phyloP scores from a whole-genome alignment of 768 basidiomycete species.

The Tubosaeta brunneosetosa region DNA sequence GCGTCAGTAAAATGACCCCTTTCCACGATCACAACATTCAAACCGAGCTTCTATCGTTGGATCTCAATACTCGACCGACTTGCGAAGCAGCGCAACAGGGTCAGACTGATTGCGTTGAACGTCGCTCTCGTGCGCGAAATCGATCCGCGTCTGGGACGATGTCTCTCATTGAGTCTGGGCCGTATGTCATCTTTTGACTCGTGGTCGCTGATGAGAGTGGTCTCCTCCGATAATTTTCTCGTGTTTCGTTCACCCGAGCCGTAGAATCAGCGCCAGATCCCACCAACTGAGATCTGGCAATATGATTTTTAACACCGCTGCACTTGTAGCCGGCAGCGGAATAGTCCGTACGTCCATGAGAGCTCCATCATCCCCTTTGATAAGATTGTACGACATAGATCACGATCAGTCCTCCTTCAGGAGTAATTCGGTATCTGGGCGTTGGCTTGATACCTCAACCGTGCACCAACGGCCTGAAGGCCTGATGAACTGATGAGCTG shows the following conservation, averaged over 20 bases:
- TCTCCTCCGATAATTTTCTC: conserved; percentile 1
- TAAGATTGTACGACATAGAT: conserved; percentile 22
- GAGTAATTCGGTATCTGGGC: conserved; percentile 22
- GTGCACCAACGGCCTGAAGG: conserved; percentile 6
- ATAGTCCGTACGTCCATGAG: conserved; percentile 25
- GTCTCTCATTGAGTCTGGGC: conserved; percentile 2
- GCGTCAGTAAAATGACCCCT: conserved; percentile 3
- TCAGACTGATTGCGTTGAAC: conserved; percentile 14
- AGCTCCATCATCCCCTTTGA: conserved; percentile 15
- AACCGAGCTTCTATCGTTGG: conserved; percentile 2
- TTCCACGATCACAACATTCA: conserved; percentile 11
- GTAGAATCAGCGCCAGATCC: conserved; percentile 20
- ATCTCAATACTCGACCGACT: conserved; percentile 4
- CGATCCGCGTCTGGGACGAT: neutral
- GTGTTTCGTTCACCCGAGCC: conserved; percentile 7
- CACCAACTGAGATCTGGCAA: conserved; percentile 17
- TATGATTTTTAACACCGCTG: conserved; percentile 19
- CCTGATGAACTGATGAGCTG: conserved; percentile 3
- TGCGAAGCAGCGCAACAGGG: conserved; percentile 8
- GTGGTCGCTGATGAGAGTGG: conserved; percentile 1
- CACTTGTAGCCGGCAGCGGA: conserved; percentile 16
- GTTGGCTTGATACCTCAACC: conserved; percentile 15
- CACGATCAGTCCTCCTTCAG: conserved; percentile 18
- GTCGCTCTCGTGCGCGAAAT: conserved; percentile 4
- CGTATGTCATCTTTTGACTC: neutral